phyloP scores from a whole-genome alignment of 1,284 basidiomycete species.

The Naganishia sp. region DNA sequence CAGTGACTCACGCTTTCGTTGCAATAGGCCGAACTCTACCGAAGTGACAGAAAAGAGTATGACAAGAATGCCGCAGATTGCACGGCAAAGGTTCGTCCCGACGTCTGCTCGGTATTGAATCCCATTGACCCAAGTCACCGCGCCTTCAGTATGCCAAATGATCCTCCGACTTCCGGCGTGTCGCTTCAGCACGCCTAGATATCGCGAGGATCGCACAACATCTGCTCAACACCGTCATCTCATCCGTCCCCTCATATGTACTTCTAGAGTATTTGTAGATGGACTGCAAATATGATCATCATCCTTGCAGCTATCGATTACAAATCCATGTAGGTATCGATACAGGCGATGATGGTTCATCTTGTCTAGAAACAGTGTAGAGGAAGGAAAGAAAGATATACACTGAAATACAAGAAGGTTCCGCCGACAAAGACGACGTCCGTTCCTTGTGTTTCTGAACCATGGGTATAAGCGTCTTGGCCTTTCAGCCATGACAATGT shows the following conservation, averaged over 20 bases:
- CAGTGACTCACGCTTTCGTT: neutral
- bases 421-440: neutral
- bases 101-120: neutral
- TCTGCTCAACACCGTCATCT: neutral
- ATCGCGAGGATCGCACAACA: neutral
- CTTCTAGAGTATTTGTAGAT: neutral
- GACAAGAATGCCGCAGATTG: slow-evolving; percentile 50
- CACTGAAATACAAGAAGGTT: slow-evolving; percentile 10
- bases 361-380: slow-evolving; percentile 6
- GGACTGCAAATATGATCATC: neutral
- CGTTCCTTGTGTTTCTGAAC: slow-evolving; percentile 20
- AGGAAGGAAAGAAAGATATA: slow-evolving; percentile 16
- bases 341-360: neutral
- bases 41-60: slow-evolving; percentile 44
- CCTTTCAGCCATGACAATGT: slow-evolving; percentile 9
- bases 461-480: slow-evolving; percentile 26
- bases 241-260: neutral
- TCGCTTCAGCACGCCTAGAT: neutral
- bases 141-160: slow-evolving; percentile 15
- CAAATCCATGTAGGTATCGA: neutral
- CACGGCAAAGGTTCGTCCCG: slow-evolving; percentile 44
- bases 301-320: neutral
- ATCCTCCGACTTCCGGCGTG: no score
- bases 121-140: neutral
- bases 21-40: slow-evolving; percentile 51